Conservation (phyloP, 2,329 filamentous ascomycete genomes). For the Fusarium decemcellulare region DNA sequence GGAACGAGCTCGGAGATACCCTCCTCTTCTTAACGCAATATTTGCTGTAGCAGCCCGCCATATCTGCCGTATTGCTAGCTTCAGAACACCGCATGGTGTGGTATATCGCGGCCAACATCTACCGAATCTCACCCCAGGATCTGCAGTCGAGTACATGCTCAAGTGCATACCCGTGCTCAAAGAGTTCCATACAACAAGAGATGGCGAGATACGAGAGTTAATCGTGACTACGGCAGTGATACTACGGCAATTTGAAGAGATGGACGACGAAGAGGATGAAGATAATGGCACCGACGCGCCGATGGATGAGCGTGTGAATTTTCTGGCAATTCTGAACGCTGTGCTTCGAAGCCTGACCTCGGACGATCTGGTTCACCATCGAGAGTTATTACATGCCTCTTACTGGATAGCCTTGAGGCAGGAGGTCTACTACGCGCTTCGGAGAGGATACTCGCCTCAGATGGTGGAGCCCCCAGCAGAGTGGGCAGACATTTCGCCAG, state of each 20-base stretch:
- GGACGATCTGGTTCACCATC: slow-evolving; percentile 21
- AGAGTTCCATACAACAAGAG: slow-evolving; percentile 33
- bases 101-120: slow-evolving; percentile 34
- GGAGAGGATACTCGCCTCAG: slow-evolving; percentile 32
- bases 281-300: background rate
- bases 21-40: slow-evolving; percentile 33
- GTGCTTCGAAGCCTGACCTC: slow-evolving; percentile 35
- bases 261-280: slow-evolving; percentile 38
- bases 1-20: slow-evolving; percentile 31
- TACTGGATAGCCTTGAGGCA: slow-evolving; percentile 42
- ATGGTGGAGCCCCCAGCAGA: slow-evolving; percentile 37
- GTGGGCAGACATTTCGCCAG: slow-evolving; percentile 40
- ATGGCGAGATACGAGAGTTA: slow-evolving; percentile 34
- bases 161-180: slow-evolving; percentile 37
- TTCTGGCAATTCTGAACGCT: slow-evolving; percentile 33
- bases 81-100: slow-evolving; percentile 16
- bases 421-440: slow-evolving; percentile 36
- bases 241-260: slow-evolving; percentile 37
- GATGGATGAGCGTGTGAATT: slow-evolving; percentile 24
- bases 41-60: slow-evolving; percentile 33
- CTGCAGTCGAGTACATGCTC: slow-evolving; percentile 41
- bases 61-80: slow-evolving; percentile 22
- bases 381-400: slow-evolving; percentile 28
- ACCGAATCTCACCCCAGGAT: slow-evolving; percentile 2
- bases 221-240: slow-evolving; percentile 36